Base-by-base conservation (phyloP, 768 basidiomycete genomes). In the Trametes gibbosa region DNA sequence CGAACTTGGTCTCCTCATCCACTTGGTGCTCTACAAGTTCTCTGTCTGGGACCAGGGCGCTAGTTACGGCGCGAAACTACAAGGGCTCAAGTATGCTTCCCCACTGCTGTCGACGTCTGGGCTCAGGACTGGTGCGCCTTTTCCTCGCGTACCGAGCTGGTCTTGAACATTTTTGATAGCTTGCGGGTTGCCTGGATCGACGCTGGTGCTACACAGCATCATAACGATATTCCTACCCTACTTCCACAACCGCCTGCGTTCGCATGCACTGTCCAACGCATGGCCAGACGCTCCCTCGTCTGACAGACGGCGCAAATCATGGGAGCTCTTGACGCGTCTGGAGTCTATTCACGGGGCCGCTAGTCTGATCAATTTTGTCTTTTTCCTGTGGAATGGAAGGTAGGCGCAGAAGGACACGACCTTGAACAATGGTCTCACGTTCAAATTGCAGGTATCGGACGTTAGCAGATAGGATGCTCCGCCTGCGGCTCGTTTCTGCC, bases 241-340 rank as follows among this genome's bases (percentile, higher is more conserved):
- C 68, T 57, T 94, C 5, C 86, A 93, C 68, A 80, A 79, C 40
- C 89, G 90, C 49, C 66, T 95, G 48, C 84, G 91, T 37, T 69
- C 79, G 2, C 79, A 90, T 70, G 93, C 92, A 0, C 77, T 97
- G 21, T 92, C 92, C 1, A 77, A 78, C 62, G 86, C 94, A 42
- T 97, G 95, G 95, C 93, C 94, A 1, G 95, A 97, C 70, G 83
- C 89, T 3, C 95, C 95, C 2, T 84, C 87, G 27, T 86, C 84
- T 43, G 90, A 95, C 72, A 76, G 76, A 62, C 80, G 90, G 40
- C 83, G 89, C 34, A 85, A 81, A 69, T 79, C 83, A 45, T 96
- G 93, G 94, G 82, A 81, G 53, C 50, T 79, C 0, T 75, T 96
- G 13, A 81, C 81, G 16, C 79, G 80, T 41, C 62, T 87, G 0